Evolutionary conservation across 805 yeast genomes (phyloP), one percentile per base, ranked within the genome.

Genomic region (Schwanniomyces vanrijiae): DNA sequence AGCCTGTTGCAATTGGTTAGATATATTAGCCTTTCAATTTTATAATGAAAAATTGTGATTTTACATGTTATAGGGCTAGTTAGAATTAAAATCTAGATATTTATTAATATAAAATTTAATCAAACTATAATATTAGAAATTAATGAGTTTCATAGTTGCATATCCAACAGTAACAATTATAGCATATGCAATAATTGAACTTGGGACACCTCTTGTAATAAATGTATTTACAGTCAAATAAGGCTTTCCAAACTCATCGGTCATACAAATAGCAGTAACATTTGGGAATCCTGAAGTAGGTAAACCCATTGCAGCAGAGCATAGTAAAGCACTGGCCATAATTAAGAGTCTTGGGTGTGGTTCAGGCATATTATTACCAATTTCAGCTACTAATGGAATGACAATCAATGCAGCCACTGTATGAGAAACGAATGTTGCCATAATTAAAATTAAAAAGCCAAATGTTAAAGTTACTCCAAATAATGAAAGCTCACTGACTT

Each of bases 201-300:
- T 78, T 8, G 97, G 96, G 7, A 92, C 90, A 62, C 99, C 99
- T 50, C 95, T 78, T 10, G 87, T 84, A 39, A 94, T 89, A 60
- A 94, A 94, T 28, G 88, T 87, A 13, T 83, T 79, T 13, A 91
- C 98, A 0, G 90, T 86, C 57, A 94, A 71, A 61, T 94, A 94
- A 16, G 96, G 90, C 46, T 86, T 85, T 8, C 98, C 98, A 37
- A 91, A 78, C 58, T 89, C 96, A 64, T 94, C 96, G 5, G 91
- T 84, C 82, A 90, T 82, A 48, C 97, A 90, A 51, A 94, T 90
- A 0, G 98, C 99, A 0, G 98, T 90, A 29, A 94, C 97, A 59
- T 94, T 94, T 4, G 99, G 99, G 75, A 94, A 92, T 0, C 99
- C 98, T 2, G 96, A 88, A 0, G 98, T 94, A 24, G 99, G 98